Evolutionary conservation across 768 basidiomycete species (phyloP).

Genomic region (Rhizopogon rudus): DNA sequence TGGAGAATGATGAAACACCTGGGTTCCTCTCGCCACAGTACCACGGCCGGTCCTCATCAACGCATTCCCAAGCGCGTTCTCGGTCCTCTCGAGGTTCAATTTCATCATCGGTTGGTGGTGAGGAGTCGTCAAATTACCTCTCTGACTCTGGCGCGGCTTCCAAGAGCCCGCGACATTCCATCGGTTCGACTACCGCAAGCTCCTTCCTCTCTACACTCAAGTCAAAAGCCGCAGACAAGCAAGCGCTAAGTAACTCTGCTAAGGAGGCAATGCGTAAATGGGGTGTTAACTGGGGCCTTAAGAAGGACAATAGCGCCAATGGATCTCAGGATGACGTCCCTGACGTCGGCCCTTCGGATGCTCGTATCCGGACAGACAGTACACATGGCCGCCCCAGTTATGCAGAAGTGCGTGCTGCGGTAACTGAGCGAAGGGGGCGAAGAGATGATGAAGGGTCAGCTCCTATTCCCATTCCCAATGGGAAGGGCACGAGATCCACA

Average conservation of each 20-base stretch:
- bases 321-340: constrained; percentile 34
- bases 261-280: constrained; percentile 91
- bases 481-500: constrained; percentile 15
- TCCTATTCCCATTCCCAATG: constrained; percentile 31
- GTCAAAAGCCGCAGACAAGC: constrained; percentile 75
- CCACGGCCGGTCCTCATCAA: constrained; percentile 39
- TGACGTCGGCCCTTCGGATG: constrained; percentile 36
- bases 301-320: constrained; percentile 41
- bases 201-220: constrained; percentile 77
- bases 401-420: constrained; percentile 74
- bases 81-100: constrained; percentile 30
- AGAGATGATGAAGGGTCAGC: constrained; percentile 15
- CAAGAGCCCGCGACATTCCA: constrained; percentile 39
- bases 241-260: constrained; percentile 78
- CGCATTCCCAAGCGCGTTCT: constrained; percentile 31
- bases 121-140: constrained; percentile 23
- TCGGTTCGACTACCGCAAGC: constrained; percentile 28
- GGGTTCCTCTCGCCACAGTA: constrained; percentile 12
- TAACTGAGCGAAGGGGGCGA: constrained; percentile 56
- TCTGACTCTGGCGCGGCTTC: constrained; percentile 26
- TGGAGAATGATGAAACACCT: constrained; percentile 12
- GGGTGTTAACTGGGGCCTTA: constrained; percentile 78
- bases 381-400: constrained; percentile 53
- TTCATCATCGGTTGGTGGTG: constrained; percentile 29
- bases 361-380: constrained; percentile 29